A percentile compares a stretch with the other conserved stretches of the same genome.
Evolutionary conservation across 1,139 yeast species (phyloP).

Genomic region (Suhomyces bolitotheri): DNA sequence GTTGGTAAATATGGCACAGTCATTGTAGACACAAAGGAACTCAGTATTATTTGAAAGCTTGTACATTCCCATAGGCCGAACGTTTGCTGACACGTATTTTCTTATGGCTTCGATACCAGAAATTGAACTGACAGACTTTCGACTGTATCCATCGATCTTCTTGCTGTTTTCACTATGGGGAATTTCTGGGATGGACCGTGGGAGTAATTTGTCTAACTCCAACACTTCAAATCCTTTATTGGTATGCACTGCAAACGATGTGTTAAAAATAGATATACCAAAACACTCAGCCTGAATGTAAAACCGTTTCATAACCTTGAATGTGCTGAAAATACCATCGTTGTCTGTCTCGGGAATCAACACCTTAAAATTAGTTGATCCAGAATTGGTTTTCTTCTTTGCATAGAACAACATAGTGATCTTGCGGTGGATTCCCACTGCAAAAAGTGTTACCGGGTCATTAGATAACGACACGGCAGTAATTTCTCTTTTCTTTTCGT

Average conservation of each 20-base stretch:
- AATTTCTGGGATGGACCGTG: constrained; percentile 56
- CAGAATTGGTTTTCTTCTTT: constrained; percentile 48
- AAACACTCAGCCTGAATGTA: constrained; percentile 54
- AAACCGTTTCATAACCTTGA: constrained; percentile 51
- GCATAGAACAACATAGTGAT: constrained; percentile 58
- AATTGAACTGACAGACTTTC: constrained; percentile 19
- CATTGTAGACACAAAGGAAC: constrained; percentile 67
- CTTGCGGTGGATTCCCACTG: constrained; percentile 61
- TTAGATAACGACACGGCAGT: constrained; percentile 38
- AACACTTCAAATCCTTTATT: constrained; percentile 68
- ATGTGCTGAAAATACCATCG: constrained; percentile 49
- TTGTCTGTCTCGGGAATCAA: constrained; percentile 51
- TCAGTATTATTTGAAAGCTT: constrained; percentile 51
- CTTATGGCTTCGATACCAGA: constrained; percentile 35
- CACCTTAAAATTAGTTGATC: constrained; percentile 53
- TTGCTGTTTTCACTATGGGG: constrained; percentile 28
- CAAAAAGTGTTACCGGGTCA: constrained; percentile 51
- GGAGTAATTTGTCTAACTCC: constrained; percentile 58
- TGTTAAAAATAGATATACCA: constrained; percentile 59
- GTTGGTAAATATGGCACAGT: constrained; percentile 71
- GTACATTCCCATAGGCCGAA: constrained; percentile 63
- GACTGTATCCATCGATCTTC: constrained; percentile 35
- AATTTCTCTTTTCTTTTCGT: constrained; percentile 32
- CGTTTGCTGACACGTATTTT: constrained; percentile 36
- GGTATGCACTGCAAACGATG: constrained; percentile 66